phyloP scores from a whole-genome alignment of 768 basidiomycete genomes.

The Paxillus ammoniavirescens region DNA sequence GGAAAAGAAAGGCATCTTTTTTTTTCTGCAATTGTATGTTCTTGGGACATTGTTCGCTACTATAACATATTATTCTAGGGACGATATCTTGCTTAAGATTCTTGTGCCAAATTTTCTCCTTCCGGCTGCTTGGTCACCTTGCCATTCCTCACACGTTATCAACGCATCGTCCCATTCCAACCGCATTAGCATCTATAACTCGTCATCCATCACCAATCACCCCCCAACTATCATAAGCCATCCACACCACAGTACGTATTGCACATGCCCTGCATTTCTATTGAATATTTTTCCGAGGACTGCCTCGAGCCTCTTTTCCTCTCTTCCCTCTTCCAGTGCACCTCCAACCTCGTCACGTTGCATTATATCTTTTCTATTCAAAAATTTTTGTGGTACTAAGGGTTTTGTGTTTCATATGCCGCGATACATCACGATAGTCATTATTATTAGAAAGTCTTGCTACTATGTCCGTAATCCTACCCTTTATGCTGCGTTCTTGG shows the following conservation, averaged over 20 bases:
- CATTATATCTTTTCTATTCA: not conserved
- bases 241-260: constrained; percentile 27
- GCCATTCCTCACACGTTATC: constrained; percentile 1
- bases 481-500: constrained; percentile 7
- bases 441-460: constrained; percentile 21
- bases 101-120: not conserved
- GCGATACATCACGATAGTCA: constrained; percentile 17
- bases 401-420: constrained; percentile 12
- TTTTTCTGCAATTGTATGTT: constrained; percentile 28
- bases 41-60: constrained; percentile 35
- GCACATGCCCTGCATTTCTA: constrained; percentile 32
- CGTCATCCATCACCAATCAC: constrained; percentile 13
- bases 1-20: constrained; percentile 8
- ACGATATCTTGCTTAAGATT: constrained; percentile 28
- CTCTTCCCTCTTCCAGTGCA: not conserved
- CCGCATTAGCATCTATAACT: constrained; percentile 27
- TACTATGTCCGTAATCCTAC: constrained; percentile 15
- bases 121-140: constrained; percentile 15
- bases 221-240: constrained; percentile 21
- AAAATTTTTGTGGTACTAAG: constrained; percentile 17
- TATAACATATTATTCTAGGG: constrained; percentile 37
- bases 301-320: not conserved
- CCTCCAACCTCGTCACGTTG: constrained; percentile 1
- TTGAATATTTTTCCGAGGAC: constrained; percentile 15
- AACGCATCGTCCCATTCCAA: constrained; percentile 6